Evolutionary conservation across 495 filamentous ascomycete species (phyloP).

Genomic region (Parmelia sp.): DNA sequence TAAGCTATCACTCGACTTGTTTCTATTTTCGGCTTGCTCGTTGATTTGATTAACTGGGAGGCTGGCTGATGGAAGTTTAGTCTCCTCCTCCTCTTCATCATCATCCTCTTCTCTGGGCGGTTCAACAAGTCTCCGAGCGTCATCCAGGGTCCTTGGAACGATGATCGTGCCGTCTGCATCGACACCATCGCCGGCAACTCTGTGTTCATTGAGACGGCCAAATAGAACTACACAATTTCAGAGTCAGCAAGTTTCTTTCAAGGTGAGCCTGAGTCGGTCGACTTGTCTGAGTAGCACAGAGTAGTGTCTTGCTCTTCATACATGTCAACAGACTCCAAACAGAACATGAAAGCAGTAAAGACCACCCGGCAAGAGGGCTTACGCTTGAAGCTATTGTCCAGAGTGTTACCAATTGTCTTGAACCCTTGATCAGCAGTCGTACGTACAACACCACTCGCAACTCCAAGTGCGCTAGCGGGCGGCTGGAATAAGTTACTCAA

Average conservation of each 20-base stretch:
- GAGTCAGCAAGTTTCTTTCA: not conserved
- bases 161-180: conserved; percentile 38
- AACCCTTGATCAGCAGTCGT: conserved; percentile 82
- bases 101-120: conserved; percentile 52
- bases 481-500: conserved; percentile 80
- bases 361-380: not conserved
- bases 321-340: not conserved
- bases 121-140: conserved; percentile 79
- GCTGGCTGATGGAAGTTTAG: conserved; percentile 37
- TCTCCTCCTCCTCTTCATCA: conserved; percentile 43
- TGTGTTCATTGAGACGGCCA: conserved; percentile 70
- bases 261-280: not conserved
- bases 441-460: conserved; percentile 75
- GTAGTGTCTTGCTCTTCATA: not conserved
- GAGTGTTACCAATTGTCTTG: conserved; percentile 74
- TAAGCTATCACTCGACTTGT: conserved; percentile 50
- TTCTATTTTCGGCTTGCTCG: conserved; percentile 25
- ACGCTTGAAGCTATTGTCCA: conserved; percentile 85
- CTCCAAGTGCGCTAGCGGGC: conserved; percentile 69
- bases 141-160: conserved; percentile 83
- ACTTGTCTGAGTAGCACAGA: not conserved
- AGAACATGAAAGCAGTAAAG: not conserved
- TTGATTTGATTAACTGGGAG: conserved; percentile 31
- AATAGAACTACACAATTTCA: conserved; percentile 50
- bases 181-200: conserved; percentile 38